Percentiles rank a stretch among this genome's conserved stretches.
Conservation (phyloP, 2,329 filamentous ascomycete genomes). For the Sporothrix schenckii region DNA sequence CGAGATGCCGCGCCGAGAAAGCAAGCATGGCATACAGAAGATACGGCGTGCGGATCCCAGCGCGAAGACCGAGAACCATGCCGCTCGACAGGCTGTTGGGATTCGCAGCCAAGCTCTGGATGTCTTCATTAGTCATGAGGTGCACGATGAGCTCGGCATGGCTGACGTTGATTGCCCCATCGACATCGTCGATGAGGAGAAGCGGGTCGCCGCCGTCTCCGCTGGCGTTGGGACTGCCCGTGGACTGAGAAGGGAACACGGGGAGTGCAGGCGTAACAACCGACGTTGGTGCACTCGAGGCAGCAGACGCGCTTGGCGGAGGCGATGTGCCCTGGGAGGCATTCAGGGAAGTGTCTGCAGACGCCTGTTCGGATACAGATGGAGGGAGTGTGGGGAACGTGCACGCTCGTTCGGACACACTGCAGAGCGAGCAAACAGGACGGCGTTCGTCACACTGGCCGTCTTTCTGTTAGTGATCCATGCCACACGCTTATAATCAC, state of each 20-base stretch:
- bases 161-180: slow-evolving; percentile 39
- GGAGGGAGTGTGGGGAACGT: slow-evolving; percentile 33
- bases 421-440: slow-evolving; percentile 40
- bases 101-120: slow-evolving; percentile 39
- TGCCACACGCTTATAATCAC: not conserved
- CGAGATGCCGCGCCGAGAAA: slow-evolving; percentile 45
- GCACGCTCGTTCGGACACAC: slow-evolving; percentile 40
- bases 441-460: slow-evolving; percentile 41
- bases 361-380: slow-evolving; percentile 19
- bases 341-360: not conserved
- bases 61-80: slow-evolving; percentile 37
- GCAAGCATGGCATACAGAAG: slow-evolving; percentile 46
- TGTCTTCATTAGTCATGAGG: slow-evolving; percentile 36
- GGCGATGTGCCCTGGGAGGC: not conserved
- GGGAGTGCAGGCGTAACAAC: slow-evolving; percentile 20
- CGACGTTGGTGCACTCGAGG: not conserved
- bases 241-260: slow-evolving; percentile 1
- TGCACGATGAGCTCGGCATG: slow-evolving; percentile 46
- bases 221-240: not conserved
- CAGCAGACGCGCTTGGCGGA: not conserved
- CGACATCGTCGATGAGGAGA: slow-evolving; percentile 30
- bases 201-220: not conserved
- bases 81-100: slow-evolving; percentile 34
- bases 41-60: slow-evolving; percentile 41
- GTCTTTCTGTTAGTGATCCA: not conserved